Base-by-base conservation (phyloP, 2,329 filamentous ascomycete genomes). In the Celoporthe dispersa region DNA sequence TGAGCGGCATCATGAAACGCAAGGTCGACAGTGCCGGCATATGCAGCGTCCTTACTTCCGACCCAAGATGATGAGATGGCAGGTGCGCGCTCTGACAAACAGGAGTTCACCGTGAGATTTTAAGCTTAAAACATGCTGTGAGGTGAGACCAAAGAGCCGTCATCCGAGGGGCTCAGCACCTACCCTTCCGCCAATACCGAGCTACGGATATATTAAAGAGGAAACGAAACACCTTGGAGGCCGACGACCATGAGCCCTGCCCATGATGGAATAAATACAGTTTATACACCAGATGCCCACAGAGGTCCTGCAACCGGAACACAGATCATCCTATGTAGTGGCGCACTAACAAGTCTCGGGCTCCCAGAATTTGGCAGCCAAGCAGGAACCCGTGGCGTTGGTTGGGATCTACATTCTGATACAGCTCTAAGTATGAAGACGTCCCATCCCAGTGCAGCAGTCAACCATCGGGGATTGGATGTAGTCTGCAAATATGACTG, bases 381-480 rank as follows among this genome's bases (percentile, higher is more conserved):
- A 12, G 22, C n/a, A 22, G 19, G 19, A 22, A 14, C 7, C 22
- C 5, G 16, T 6, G 55, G 57, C 31, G 33, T 37, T 60, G 57
- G 57, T 37, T 60, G 33, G 33, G 57, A 60, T 60, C 57, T 60
- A 7, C 57, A 31, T 25, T 19, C 57, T 60, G 57, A 60, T n/a
- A 60, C 57, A 14, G 33, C 19, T 60, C 53, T 48, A 48, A n/a
- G 8, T 8, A n/a, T 48, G 44, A 16, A 3, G 28, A 31, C 7
- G 25, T 57, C 3, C 6, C 9, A 11, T 53, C 19, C n/a, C 51
- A 28, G 51, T 55, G 3, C n/a, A 19, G 55, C 55, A 59, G 5
- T 14, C 55, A 28, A 16, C 55, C 6, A 35, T 35, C 41, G 9
- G 11, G 25, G 19, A 19, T 14, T 41, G 41, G 19, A 28, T 25